A percentile compares a stretch with the other conserved stretches of the same genome.
Conservation (phyloP, 73 alveolate genomes). For the Blepharisma stoltei region DNA sequence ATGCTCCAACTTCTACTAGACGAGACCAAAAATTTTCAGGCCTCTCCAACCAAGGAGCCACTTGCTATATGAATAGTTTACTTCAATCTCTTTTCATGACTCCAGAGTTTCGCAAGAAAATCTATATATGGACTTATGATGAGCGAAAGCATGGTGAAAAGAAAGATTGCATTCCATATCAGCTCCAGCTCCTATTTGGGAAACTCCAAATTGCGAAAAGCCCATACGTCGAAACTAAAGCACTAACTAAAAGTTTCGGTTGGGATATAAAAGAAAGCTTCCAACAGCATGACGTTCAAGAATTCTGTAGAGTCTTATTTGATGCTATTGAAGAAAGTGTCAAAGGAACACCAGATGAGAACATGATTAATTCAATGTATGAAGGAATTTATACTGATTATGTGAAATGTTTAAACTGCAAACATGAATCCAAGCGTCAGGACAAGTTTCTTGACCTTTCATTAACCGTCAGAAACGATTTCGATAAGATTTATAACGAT, state of each 20-base stretch:
- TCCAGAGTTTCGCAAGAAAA: slow-evolving; percentile 39
- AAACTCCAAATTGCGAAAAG: slow-evolving; percentile 43
- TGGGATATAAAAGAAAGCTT: slow-evolving; percentile 52
- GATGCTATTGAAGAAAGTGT: slow-evolving; percentile 88
- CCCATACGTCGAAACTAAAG: slow-evolving; percentile 34
- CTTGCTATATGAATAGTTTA: slow-evolving; percentile 77
- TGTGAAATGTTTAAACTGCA: slow-evolving; percentile 83
- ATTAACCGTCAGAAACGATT: slow-evolving; percentile 81
- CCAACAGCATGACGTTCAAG: slow-evolving; percentile 74
- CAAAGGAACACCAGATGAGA: slow-evolving; percentile 50
- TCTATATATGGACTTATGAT: slow-evolving; percentile 39
- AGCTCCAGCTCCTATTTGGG: slow-evolving; percentile 64
- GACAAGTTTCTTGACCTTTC: slow-evolving; percentile 81
- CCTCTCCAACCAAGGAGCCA: slow-evolving; percentile 88
- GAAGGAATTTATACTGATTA: slow-evolving; percentile 72
- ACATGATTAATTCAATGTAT: slow-evolving; percentile 68
- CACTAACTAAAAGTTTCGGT: slow-evolving; percentile 57
- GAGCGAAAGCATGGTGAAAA: slow-evolving; percentile 48
- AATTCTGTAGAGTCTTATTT: slow-evolving; percentile 89
- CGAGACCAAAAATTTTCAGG: slow-evolving; percentile 53
- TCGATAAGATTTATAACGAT: slow-evolving; percentile 73
- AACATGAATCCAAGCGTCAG: slow-evolving; percentile 55
- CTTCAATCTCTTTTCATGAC: slow-evolving; percentile 84
- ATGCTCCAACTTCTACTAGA: neutral
- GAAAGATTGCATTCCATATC: slow-evolving; percentile 60